These are phyloP conservation scores for Lantana camara DNA, from an alignment of 257 asterid species.

Conservation along the genomic window DNA sequence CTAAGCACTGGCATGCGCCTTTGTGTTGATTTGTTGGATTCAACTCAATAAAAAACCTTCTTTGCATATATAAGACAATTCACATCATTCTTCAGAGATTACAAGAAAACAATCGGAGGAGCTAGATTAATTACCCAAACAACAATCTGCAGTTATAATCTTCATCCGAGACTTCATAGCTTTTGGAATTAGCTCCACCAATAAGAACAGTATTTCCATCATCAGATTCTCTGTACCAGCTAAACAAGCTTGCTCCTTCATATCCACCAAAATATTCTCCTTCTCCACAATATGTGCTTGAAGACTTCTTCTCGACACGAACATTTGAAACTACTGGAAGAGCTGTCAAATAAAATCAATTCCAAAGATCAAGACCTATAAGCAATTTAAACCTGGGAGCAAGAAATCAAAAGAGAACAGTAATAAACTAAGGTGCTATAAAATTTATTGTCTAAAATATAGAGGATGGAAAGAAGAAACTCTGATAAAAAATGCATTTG, in stretches of 20 bases:
- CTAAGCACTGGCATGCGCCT: neutral
- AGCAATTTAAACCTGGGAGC: slow-evolving; percentile 4
- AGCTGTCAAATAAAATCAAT: slow-evolving; percentile 60
- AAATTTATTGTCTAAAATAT: neutral
- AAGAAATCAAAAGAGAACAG: neutral
- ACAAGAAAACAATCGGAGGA: slow-evolving; percentile 16
- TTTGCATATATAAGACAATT: neutral
- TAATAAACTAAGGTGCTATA: neutral
- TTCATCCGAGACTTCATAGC: slow-evolving; percentile 86
- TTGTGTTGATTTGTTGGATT: neutral
- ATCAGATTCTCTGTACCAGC: slow-evolving; percentile 86
- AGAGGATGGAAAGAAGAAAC: neutral
- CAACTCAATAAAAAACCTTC: neutral
- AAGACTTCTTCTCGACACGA: slow-evolving; percentile 55
- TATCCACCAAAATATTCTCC: slow-evolving; percentile 92
- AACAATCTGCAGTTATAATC: slow-evolving; percentile 76
- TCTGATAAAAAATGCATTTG: neutral
- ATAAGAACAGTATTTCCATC: slow-evolving; percentile 63
- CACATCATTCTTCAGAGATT: slow-evolving; percentile 1
- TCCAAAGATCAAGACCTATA: slow-evolving; percentile 23
- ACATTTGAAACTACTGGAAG: slow-evolving; percentile 74
- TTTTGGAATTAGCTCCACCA: slow-evolving; percentile 70
- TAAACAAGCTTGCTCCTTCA: slow-evolving; percentile 86
- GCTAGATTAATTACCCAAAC: slow-evolving; percentile 68
- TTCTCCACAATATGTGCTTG: slow-evolving; percentile 70